Percentiles rank a stretch among this genome's conserved stretches.
These are phyloP conservation scores for Allium fistulosum DNA, from an alignment of 106 monocot genomes.

Conservation along the genomic window DNA sequence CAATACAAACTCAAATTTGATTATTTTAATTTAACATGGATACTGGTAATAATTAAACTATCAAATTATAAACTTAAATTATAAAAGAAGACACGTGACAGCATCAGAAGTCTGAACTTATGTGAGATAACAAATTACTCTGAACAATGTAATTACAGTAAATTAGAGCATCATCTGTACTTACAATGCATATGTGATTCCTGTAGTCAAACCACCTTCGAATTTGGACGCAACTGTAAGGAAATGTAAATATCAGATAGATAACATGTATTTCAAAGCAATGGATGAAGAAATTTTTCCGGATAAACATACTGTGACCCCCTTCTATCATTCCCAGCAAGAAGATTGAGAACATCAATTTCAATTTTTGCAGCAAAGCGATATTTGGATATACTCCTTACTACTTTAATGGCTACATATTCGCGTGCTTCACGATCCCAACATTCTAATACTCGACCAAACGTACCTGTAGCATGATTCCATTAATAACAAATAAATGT, in stretches of 20 bases:
- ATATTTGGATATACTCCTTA: conserved; percentile 83
- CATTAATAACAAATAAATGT: conserved; percentile 13
- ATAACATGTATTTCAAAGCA: not conserved
- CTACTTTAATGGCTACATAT: conserved; percentile 84
- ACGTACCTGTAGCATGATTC: conserved; percentile 64
- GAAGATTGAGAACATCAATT: conserved; percentile 81
- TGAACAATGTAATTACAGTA: no score
- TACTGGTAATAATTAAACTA: not conserved
- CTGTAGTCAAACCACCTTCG: conserved; percentile 92
- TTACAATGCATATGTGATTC: conserved; percentile 97
- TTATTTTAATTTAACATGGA: no score
- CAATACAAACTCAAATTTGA: no score
- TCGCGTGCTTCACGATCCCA: conserved; percentile 90
- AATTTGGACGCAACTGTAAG: conserved; percentile 83
- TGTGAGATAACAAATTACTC: no score
- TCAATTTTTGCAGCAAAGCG: conserved; percentile 89
- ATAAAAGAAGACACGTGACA: not conserved
- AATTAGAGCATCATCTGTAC: conserved; percentile 9
- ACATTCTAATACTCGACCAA: conserved; percentile 97
- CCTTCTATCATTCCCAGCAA: conserved; percentile 57
- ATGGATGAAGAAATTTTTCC: not conserved
- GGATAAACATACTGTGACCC: conserved; percentile 57
- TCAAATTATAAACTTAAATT: not conserved
- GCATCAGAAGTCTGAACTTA: not conserved
- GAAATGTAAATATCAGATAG: not conserved